These are phyloP conservation scores for Pseudocercospora cruenta DNA, from an alignment of 2,329 filamentous ascomycete genomes.

Conservation along the genomic window DNA sequence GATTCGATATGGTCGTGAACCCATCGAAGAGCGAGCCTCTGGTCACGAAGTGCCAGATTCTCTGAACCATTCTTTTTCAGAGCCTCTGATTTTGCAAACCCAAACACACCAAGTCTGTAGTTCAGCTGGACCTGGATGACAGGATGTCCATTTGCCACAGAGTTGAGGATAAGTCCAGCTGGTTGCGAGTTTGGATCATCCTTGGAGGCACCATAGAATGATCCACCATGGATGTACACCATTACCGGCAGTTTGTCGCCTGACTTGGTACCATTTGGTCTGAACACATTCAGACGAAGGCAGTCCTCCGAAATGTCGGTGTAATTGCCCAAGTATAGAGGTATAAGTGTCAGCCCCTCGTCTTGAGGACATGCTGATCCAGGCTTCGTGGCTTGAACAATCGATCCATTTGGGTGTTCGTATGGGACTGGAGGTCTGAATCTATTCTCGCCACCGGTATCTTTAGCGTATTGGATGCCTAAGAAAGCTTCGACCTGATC, in stretches of 20 bases:
- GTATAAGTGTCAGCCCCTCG: background rate
- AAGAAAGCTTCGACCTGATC: slow-evolving; percentile 37
- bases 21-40: slow-evolving; percentile 63
- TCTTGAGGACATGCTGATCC: background rate
- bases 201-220: slow-evolving; percentile 28
- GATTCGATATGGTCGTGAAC: slow-evolving; percentile 60
- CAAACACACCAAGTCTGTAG: slow-evolving; percentile 44
- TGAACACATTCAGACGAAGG: slow-evolving; percentile 36
- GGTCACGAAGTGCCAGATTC: slow-evolving; percentile 58
- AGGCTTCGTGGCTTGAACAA: background rate
- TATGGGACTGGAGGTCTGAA: slow-evolving; percentile 36
- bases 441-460: slow-evolving; percentile 35
- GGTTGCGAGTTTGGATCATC: slow-evolving; percentile 45
- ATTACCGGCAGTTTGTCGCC: slow-evolving; percentile 44
- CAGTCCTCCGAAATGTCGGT: slow-evolving; percentile 33
- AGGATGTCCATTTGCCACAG: slow-evolving; percentile 47
- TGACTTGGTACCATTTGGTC: slow-evolving; percentile 26
- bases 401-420: background rate
- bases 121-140: slow-evolving; percentile 40
- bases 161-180: slow-evolving; percentile 53
- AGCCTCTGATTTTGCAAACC: slow-evolving; percentile 42
- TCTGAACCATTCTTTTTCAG: slow-evolving; percentile 39
- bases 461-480: slow-evolving; percentile 38
- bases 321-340: slow-evolving; percentile 20
- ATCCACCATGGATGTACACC: slow-evolving; percentile 36